These are phyloP conservation scores for Rhododendron williamsianum DNA, from an alignment of 148 eudicot species.

Conservation along the genomic window DNA sequence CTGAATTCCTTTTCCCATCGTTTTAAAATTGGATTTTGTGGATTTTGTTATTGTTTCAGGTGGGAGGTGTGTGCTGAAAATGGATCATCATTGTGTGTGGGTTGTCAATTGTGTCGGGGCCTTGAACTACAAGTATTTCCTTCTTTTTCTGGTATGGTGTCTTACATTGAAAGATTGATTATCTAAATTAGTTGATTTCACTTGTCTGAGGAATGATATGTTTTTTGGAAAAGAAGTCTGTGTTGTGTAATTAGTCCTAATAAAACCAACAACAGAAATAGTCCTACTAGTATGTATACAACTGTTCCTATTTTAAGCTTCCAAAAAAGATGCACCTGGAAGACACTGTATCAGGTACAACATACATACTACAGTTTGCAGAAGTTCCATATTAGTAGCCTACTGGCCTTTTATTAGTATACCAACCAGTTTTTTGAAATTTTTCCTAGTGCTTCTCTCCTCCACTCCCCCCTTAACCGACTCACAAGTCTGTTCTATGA, in stretches of 20 bases:
- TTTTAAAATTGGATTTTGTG: conserved; percentile 9
- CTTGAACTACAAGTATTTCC: conserved; percentile 92
- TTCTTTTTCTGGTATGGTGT: conserved; percentile 82
- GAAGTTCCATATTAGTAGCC: neutral
- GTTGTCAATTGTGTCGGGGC: conserved; percentile 99
- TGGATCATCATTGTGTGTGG: conserved; percentile 99
- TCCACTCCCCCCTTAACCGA: neutral
- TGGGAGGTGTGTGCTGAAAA: conserved; percentile 91
- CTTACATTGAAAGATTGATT: neutral
- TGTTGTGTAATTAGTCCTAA: neutral
- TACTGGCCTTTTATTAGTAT: neutral
- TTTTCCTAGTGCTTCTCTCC: neutral
- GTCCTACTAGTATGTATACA: neutral
- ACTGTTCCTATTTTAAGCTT: neutral
- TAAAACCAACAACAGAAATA: neutral
- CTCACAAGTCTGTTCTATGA: neutral
- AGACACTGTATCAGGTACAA: neutral
- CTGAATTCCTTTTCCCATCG: neutral
- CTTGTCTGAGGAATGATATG: neutral
- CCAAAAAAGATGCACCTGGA: neutral
- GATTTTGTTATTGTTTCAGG: conserved; percentile 39
- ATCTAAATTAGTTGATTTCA: neutral
- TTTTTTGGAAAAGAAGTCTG: neutral
- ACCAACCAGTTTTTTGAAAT: neutral
- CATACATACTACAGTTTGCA: neutral